Evolutionary conservation across 352 stramenopile genomes (phyloP).

Genomic region (Globisporangium sylvaticum): DNA sequence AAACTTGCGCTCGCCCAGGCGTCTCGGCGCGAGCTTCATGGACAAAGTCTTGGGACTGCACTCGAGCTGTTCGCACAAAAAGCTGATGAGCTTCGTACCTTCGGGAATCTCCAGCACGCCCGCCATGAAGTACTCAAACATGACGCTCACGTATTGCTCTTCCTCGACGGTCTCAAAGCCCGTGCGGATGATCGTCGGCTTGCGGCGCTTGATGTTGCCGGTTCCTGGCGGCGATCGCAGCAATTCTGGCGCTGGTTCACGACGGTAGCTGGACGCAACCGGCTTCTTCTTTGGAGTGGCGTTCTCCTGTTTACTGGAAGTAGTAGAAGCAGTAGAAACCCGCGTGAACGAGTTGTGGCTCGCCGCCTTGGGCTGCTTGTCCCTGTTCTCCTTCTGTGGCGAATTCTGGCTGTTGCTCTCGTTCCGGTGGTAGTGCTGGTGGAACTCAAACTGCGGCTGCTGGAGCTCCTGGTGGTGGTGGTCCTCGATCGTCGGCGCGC

Average conservation of each 20-base stretch:
- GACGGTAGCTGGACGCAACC: background rate
- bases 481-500: background rate
- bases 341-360: background rate
- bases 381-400: conserved; percentile 2
- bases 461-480: conserved; percentile 1
- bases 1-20: conserved; percentile 50
- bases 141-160: conserved; percentile 47
- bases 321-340: background rate
- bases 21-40: conserved; percentile 62
- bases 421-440: background rate
- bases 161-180: conserved; percentile 66
- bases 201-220: conserved; percentile 29
- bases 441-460: background rate
- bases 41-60: conserved; percentile 56
- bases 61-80: conserved; percentile 51
- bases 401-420: background rate
- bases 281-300: conserved; percentile 5
- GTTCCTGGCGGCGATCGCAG: conserved; percentile 14
- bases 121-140: conserved; percentile 67
- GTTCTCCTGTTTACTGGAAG: background rate
- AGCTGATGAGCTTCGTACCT: conserved; percentile 53
- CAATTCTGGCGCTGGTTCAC: conserved; percentile 1
- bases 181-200: conserved; percentile 70
- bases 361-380: background rate
- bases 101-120: conserved; percentile 46